Base-by-base conservation (phyloP, 192 early-diverging fungal genomes). In the Coemansia sp. region DNA sequence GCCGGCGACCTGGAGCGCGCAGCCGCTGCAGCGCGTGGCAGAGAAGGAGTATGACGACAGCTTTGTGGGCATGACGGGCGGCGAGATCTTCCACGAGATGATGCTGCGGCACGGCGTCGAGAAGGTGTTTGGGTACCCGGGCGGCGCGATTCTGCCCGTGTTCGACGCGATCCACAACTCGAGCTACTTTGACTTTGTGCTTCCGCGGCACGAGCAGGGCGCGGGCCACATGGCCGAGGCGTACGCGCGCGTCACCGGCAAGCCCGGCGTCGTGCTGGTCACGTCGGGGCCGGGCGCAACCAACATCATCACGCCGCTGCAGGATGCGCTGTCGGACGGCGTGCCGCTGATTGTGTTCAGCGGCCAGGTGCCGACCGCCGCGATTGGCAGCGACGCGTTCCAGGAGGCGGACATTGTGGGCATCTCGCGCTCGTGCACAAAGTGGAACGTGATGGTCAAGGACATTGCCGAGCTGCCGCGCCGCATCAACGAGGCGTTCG, bases 371-470 rank as follows among this genome's bases (percentile, higher is more conserved):
- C 86, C 89, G 19, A 93, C 91, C 6, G 80, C 87, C 4, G 87
- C 91, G 28, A 91, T 98, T 64, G 97, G 97, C 35, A 89, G 89
- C 2, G 97, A 98, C 66, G 94, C 93, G 11, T 98, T 98, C 86
- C 97, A 98, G 81, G 97, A 98, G 79, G 96, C 96, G 54, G 96
- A 98, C 65, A 84, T 98, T 29, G 84, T 98, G 24, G 95, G 95
- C 47, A 98, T 98, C 68, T 91, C 91, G 61, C 87, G 97, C 27
- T 81, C 90, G 16, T 98, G 97, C 82, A 96, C 97, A 73, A 98
- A 97, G 73, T 98, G 97, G 97, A 98, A 98, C 69, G 95, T 97
- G 32, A 93, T 96, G 95, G 92, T 98, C 73, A 92, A 92, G 66
- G 92, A 95, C 67, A 85, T 98, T 67, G 83, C 90, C 56, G 97